A percentile compares a stretch with the other conserved stretches of the same genome.
phyloP scores from a whole-genome alignment of 2,329 filamentous ascomycete species.

The Aspergillus pseudoterreus region DNA sequence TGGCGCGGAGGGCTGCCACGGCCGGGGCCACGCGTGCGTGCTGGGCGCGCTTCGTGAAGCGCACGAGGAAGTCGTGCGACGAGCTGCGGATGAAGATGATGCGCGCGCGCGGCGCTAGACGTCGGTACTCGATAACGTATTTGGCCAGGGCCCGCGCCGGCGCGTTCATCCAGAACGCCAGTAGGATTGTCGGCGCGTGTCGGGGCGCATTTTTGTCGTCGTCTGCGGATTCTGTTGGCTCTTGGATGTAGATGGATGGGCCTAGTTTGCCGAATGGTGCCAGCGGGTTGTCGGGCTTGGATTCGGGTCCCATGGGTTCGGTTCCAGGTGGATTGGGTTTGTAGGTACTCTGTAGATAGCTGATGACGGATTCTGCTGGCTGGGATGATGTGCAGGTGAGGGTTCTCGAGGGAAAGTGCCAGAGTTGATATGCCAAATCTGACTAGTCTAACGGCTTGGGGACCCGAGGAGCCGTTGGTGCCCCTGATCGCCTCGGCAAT shows the following conservation, averaged over 20 bases:
- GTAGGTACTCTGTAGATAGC: slow-evolving; percentile 3
- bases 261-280: slow-evolving; percentile 34
- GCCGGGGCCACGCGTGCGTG: slow-evolving; percentile 30
- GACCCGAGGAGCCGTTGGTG: neutral
- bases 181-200: slow-evolving; percentile 35
- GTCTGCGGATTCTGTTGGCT: slow-evolving; percentile 20
- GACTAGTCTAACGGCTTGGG: neutral
- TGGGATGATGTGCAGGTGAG: neutral
- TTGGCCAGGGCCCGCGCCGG: slow-evolving; percentile 42
- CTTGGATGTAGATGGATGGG: slow-evolving; percentile 37
- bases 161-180: slow-evolving; percentile 51
- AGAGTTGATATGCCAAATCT: neutral
- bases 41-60: slow-evolving; percentile 20
- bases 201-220: slow-evolving; percentile 7
- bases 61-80: slow-evolving; percentile 32
- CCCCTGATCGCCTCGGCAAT: slow-evolving; percentile 6
- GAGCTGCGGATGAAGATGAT: slow-evolving; percentile 41
- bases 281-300: slow-evolving; percentile 15
- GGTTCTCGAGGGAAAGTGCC: neutral
- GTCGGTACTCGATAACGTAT: slow-evolving; percentile 45
- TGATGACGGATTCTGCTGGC: neutral
- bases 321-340: neutral
- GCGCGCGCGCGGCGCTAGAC: slow-evolving; percentile 40
- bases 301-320: slow-evolving; percentile 7
- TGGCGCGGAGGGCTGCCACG: slow-evolving; percentile 30